Evolutionary conservation across 306 rosid genomes (phyloP), one percentile per base, ranked within the genome.

Genomic region (Corylus avellana): DNA sequence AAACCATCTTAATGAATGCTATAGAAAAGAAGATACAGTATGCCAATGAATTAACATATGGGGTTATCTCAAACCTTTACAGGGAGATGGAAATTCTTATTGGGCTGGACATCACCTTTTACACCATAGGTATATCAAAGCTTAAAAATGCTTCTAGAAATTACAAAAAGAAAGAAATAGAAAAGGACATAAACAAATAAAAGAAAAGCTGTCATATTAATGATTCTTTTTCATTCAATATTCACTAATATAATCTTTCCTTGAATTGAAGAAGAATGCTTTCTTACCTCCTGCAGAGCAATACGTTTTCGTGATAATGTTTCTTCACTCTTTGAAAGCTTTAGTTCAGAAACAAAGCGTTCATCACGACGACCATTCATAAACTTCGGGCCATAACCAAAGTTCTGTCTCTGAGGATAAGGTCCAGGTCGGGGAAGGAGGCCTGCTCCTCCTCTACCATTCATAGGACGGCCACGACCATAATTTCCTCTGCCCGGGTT

Each of bases 341-440:
- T 95, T 75, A 93, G 58, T 7, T 93, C 99, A 51, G 96, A 91
- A 66, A 95, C 94, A 74, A 95, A 90, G 17, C 96, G 91, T 68
- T 95, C 98, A 56, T 92, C 96, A 6, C 86, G 88, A 71, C 89
- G 93, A 66, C 92, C 90, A 80, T 89, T 91, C 29, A 85, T 47
- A 82, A 86, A 90, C 87, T 89, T 92, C 63, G 92, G 74, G 49
- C 92, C 92, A 72, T 70, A 91, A 79, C 97, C 97, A 46, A 67
- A 93, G 74, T 84, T 88, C 63, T 87, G 97, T 87, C 97, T 86
- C 72, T 87, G 94, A 49, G 94, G 96, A 91, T 81, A 95, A 62
- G 98, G 93, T 67, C 98, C 97, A 9, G 98, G 98, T 56, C 94
- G 88, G 16, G 98, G 98, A 83, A 95, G 98, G 77, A 95, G 85